Evolutionary conservation across 1,139 yeast species (phyloP).

Genomic region (Zhuliangozyma parablackwelliae): DNA sequence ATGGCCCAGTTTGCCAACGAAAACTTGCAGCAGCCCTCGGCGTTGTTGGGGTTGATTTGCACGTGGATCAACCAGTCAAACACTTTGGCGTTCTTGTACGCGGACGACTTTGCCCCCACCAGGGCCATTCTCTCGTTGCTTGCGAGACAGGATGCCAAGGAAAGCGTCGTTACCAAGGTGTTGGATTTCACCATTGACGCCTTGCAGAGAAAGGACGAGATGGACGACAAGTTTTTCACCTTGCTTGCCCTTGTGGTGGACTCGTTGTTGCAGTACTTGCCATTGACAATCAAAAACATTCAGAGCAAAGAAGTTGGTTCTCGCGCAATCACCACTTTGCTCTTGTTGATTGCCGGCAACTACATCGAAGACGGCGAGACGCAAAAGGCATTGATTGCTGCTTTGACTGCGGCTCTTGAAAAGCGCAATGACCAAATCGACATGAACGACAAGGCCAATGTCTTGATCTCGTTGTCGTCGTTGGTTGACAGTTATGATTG

Average conservation of each 20-base stretch:
- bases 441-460: slow-evolving; percentile 50
- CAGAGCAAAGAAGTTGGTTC: slow-evolving; percentile 48
- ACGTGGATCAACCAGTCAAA: slow-evolving; percentile 54
- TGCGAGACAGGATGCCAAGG: slow-evolving; percentile 57
- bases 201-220: slow-evolving; percentile 28
- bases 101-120: slow-evolving; percentile 54
- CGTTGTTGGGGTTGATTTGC: slow-evolving; percentile 64
- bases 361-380: slow-evolving; percentile 57
- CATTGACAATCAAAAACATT: slow-evolving; percentile 42
- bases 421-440: slow-evolving; percentile 57
- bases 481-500: slow-evolving; percentile 53
- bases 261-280: slow-evolving; percentile 49
- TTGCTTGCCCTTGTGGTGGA: slow-evolving; percentile 55
- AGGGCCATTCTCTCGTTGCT: slow-evolving; percentile 54
- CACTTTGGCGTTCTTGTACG: slow-evolving; percentile 50
- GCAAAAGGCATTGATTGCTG: slow-evolving; percentile 48
- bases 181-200: slow-evolving; percentile 52
- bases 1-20: slow-evolving; percentile 63
- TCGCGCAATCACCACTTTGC: slow-evolving; percentile 48
- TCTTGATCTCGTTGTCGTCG: slow-evolving; percentile 54
- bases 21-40: slow-evolving; percentile 79
- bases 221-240: slow-evolving; percentile 43
- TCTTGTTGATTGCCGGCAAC: slow-evolving; percentile 56
- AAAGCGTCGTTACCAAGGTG: slow-evolving; percentile 54
- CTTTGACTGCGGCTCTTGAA: slow-evolving; percentile 60